Evolutionary conservation across 805 yeast genomes (phyloP).

Genomic region (Pichia sporocuriosa): DNA sequence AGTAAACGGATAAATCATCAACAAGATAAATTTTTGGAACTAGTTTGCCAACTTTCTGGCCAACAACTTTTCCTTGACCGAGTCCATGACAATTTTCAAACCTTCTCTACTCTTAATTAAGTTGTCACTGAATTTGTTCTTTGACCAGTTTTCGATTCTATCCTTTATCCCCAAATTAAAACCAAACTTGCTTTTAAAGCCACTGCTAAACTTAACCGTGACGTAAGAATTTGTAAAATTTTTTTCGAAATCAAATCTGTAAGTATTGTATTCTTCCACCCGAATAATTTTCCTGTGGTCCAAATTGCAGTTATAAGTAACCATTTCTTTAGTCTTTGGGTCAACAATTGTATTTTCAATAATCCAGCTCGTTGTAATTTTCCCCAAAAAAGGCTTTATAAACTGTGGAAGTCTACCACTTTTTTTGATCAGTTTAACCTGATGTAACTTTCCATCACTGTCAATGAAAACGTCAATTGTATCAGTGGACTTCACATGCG

Average conservation of each 20-base stretch:
- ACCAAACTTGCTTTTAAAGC: conserved; percentile 37
- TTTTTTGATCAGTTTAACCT: conserved; percentile 70
- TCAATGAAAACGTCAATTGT: conserved; percentile 60
- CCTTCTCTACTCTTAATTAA: conserved; percentile 63
- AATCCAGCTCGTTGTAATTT: conserved; percentile 68
- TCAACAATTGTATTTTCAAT: conserved; percentile 73
- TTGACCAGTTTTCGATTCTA: conserved; percentile 79
- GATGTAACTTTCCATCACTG: conserved; percentile 54
- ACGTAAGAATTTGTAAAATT: conserved; percentile 39
- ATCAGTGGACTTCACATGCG: conserved; percentile 80
- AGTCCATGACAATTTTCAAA: conserved; percentile 68
- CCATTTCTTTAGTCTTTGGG: conserved; percentile 46
- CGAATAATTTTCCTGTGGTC: conserved; percentile 76
- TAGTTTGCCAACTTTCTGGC: background rate
- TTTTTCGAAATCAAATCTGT: conserved; percentile 29
- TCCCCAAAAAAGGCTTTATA: conserved; percentile 68
- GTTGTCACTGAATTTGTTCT: conserved; percentile 60
- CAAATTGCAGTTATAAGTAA: conserved; percentile 70
- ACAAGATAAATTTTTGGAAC: background rate
- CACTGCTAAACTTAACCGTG: conserved; percentile 62
- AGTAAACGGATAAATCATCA: background rate
- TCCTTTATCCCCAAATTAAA: conserved; percentile 51
- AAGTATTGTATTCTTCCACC: conserved; percentile 71
- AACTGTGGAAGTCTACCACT: conserved; percentile 76
- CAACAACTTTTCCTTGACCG: conserved; percentile 20